Base-by-base conservation (phyloP, 176 grass and related monocot species). In the Poa annua region DNA sequence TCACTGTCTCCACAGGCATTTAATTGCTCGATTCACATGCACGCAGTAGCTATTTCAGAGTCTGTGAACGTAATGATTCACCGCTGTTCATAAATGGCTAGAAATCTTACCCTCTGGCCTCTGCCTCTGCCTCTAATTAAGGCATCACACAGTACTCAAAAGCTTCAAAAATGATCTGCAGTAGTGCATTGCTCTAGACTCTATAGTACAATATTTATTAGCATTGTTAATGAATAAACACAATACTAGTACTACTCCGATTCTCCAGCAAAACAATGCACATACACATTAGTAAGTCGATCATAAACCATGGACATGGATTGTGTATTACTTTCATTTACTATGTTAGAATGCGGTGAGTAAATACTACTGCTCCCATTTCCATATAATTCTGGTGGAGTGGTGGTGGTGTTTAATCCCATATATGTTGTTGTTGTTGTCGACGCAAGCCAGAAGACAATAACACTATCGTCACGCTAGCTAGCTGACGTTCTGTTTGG, bases 11-110 rank as follows among this genome's bases (percentile, higher is more conserved):
- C 51, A 63, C 8, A 56, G 55, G 75, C 87, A 80, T 80, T 84
- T 8, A 85, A 85, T 69, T 84, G 38, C 75, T 69, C 5, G 39
- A 41, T 63, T 62, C 86, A 88, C 80, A 78, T 83, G 80, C 32
- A 29, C 17, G 56, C 29, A 5, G 12, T 72, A 53, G 21, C 33
- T 16, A 42, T 62, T 36, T 26, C 68, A 48, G 9, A 21, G 25
- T 0, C 33, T 65, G 29, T 24, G 36, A 13, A 51, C 5, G 52
- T 44, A 15, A 16, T 53, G 52, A 36, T 38, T 50, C 83, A 49
- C 11, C 35, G 41, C 15, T 11, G 75, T 16, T 16, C 65, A 49
- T 32, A 33, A 11, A 19, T 44, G 10, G 19, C 26, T 25, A 70
- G 15, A 76, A 85, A 71, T 49, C 65, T 57, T 26, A 54, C 34